A percentile compares a stretch with the other conserved stretches of the same genome.
Conservation (phyloP, 139 green algal species). For the Eudorina sp. region DNA sequence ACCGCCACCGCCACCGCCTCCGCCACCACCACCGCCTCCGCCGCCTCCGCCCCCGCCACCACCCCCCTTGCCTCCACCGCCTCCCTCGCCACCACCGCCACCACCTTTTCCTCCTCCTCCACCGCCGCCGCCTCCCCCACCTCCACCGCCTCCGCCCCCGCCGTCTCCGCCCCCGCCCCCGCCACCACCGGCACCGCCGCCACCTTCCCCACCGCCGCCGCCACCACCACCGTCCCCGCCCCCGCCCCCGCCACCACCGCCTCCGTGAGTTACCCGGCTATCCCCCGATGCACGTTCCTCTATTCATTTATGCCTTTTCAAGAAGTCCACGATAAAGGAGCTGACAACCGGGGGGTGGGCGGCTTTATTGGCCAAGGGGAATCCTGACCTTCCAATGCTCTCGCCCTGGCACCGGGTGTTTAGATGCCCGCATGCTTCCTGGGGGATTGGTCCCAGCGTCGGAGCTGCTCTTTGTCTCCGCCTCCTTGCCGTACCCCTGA, state of each 20-base stretch:
- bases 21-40: no score
- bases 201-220: background rate
- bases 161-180: background rate
- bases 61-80: background rate
- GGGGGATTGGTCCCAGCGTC: no score
- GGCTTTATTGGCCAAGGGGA: no score
- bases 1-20: no score
- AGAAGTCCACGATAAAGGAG: no score
- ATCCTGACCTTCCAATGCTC: no score
- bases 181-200: background rate
- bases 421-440: no score
- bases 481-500: background rate
- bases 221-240: background rate
- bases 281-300: background rate
- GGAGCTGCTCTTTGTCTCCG: no score
- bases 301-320: background rate
- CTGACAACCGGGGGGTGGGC: no score
- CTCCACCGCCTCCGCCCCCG: background rate
- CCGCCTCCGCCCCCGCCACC: background rate
- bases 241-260: background rate
- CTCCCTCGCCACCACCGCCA: background rate
- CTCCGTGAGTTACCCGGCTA: background rate
- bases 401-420: no score
- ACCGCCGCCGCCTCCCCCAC: background rate
- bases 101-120: background rate